These are phyloP conservation scores for Lasiosphaeria ovina DNA, from an alignment of 495 filamentous ascomycete genomes.

Conservation along the genomic window DNA sequence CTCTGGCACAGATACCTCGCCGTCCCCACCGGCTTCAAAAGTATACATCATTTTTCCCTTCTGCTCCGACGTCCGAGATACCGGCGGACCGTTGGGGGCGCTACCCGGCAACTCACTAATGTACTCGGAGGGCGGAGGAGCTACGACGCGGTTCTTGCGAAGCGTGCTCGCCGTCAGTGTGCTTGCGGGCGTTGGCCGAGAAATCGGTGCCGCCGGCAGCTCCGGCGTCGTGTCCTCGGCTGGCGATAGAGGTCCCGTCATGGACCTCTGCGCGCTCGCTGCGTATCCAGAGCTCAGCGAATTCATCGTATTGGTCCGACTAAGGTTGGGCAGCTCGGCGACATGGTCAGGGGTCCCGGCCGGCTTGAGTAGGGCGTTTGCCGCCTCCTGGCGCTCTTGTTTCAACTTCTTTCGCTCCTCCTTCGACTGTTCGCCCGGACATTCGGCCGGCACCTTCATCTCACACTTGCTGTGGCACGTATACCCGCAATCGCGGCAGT, in stretches of 20 bases:
- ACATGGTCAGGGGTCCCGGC: conserved; percentile 38
- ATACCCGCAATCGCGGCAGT: conserved; percentile 93
- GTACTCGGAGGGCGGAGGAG: conserved; percentile 83
- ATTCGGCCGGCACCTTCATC: conserved; percentile 96
- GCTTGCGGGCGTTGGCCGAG: conserved; percentile 20
- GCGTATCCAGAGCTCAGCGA: conserved; percentile 88
- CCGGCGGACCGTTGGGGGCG: conserved; percentile 33
- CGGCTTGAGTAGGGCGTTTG: conserved; percentile 56
- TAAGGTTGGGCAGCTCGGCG: conserved; percentile 57
- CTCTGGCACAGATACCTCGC: conserved; percentile 77
- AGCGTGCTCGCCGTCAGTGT: conserved; percentile 28
- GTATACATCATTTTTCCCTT: conserved; percentile 86
- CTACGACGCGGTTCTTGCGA: conserved; percentile 70
- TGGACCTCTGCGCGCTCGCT: conserved; percentile 70
- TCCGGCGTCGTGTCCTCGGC: conserved; percentile 44
- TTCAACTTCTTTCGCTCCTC: conserved; percentile 94
- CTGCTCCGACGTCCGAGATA: conserved; percentile 46
- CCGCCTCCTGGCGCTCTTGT: conserved; percentile 71
- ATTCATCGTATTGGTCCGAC: conserved; percentile 86
- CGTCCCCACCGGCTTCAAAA: conserved; percentile 74
- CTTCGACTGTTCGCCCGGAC: conserved; percentile 88
- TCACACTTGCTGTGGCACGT: conserved; percentile 98
- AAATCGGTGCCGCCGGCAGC: conserved; percentile 28
- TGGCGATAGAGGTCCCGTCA: conserved; percentile 57
- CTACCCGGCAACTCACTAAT: conserved; percentile 60